Base-by-base conservation (phyloP, 2,329 filamentous ascomycete species). In the Chaetomium sp. region DNA sequence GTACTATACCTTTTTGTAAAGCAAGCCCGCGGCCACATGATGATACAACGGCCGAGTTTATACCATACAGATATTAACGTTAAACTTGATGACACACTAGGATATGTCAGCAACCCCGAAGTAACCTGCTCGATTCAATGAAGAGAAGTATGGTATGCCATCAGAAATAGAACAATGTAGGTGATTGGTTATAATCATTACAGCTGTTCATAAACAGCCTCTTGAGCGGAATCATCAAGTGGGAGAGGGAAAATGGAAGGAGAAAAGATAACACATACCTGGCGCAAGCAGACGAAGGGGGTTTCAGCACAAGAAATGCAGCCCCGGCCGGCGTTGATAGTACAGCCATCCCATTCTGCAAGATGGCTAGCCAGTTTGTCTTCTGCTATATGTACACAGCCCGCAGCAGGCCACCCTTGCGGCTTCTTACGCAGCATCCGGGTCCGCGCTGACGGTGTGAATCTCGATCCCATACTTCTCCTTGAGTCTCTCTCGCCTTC, bases 381-480 rank as follows among this genome's bases (percentile, higher is more conserved):
- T 50, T 64, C 19, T 60, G 59, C 62, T 67, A 70, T 70, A 62
- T 70, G 60, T 71, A 72, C 70, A 72, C 58, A 38, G 60, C 64
- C 51, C 45, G 33, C 53, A 61, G 31, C 47, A 59, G 35, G 54
- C 42, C 60, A 60, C 9, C 21, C 35, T 55, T 49, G 27, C 4
- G 10, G 31, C 25, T 19, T 23, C 29, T 66, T 42, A 69, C 16
- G 63, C 57, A 27, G 64, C 68, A 56, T 74, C 72, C 57, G 75
- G 73, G 59, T 85, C 80, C 51, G 83, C 81, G 64, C 78, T 84
- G 70, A 89, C 85, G 62, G 87, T 85, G 74, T 89, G 86, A 74
- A 97, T 88, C 70, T 96, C 92, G 74, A 96, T 86, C 65, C 93
- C 92, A 74, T 97, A 97, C 78, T 88, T 91, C 79, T 92, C 89